phyloP scores from a whole-genome alignment of 805 yeast genomes.

The Maudiozyma turicensis region DNA sequence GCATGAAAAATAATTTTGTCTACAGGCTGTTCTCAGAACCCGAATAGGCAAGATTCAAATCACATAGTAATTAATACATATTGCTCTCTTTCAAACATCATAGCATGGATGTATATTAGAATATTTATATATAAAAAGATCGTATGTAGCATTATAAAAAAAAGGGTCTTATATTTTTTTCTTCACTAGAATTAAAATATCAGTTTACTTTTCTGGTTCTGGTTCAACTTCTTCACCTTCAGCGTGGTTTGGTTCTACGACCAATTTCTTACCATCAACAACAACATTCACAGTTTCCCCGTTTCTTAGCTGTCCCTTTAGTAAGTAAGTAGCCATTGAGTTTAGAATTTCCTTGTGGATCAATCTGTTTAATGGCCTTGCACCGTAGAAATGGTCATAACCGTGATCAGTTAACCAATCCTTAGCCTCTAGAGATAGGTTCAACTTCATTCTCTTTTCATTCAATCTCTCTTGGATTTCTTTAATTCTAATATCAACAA shows the following conservation, averaged over 20 bases:
- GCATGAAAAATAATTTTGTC: too few species aligned
- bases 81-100: too few species aligned
- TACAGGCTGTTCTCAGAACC: too few species aligned
- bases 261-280: slow-evolving; percentile 36
- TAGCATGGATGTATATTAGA: background rate
- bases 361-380: slow-evolving; percentile 88
- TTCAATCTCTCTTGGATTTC: slow-evolving; percentile 73
- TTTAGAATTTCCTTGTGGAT: slow-evolving; percentile 77
- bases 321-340: slow-evolving; percentile 73
- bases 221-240: slow-evolving; percentile 24
- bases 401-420: slow-evolving; percentile 76
- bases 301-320: slow-evolving; percentile 65
- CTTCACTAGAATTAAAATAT: background rate
- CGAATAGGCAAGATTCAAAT: too few species aligned
- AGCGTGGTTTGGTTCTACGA: slow-evolving; percentile 39
- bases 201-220: slow-evolving; percentile 12
- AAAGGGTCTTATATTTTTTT: background rate
- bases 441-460: slow-evolving; percentile 64
- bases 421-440: slow-evolving; percentile 54
- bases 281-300: slow-evolving; percentile 46
- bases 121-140: background rate
- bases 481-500: slow-evolving; percentile 73
- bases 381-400: slow-evolving; percentile 88
- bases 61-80: too few species aligned
- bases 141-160: background rate